Base-by-base conservation (phyloP, 805 yeast genomes). In the Candida maris region DNA sequence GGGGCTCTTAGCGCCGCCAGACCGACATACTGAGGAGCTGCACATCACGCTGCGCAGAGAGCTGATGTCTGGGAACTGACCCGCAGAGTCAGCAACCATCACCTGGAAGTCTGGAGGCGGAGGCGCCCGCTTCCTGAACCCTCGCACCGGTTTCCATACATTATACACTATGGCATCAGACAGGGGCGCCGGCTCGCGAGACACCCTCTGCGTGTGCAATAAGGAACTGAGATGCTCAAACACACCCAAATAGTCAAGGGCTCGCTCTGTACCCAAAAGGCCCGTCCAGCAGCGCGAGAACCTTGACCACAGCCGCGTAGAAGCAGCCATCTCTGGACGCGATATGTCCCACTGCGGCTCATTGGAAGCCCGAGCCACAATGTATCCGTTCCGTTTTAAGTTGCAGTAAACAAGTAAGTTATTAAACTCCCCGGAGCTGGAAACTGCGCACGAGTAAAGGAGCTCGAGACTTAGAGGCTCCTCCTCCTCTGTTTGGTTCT, bases 71-170 rank as follows among this genome's bases (percentile, higher is more conserved):
- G 87, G 85, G 32, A 81, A 70, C 13, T 56, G 55, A 2, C 58
- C 55, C 8, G 62, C 64, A 3, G 74, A 68, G 39, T 77, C 73
- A 12, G 77, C 68, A 0, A 86, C 75, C 2, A 75, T 68, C 1
- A 91, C 60, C 48, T 81, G 86, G 54, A 75, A 89, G 56, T 89
- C 89, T 1, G 96, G 95, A 3, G 52, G 30, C 0, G 81, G 78
- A 1, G 95, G 94, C 16, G 54, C 49, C 22, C 76, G 78, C 48
- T 87, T 87, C 40, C 79, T 79, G 63, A 84, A 89, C 3, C 65
- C 60, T 0, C 84, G 70, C 2, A 70, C 65, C 2, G 97, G 97
- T 55, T 85, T 87, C 96, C 96, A 89, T 3, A 85, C 84, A 49
- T 82, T 70, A 49, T 68, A 88, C 0, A 74, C 64, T 3, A 82